Evolutionary conservation across 176 grass and related monocot species (phyloP).

Genomic region (Elaeis guineensis): DNA sequence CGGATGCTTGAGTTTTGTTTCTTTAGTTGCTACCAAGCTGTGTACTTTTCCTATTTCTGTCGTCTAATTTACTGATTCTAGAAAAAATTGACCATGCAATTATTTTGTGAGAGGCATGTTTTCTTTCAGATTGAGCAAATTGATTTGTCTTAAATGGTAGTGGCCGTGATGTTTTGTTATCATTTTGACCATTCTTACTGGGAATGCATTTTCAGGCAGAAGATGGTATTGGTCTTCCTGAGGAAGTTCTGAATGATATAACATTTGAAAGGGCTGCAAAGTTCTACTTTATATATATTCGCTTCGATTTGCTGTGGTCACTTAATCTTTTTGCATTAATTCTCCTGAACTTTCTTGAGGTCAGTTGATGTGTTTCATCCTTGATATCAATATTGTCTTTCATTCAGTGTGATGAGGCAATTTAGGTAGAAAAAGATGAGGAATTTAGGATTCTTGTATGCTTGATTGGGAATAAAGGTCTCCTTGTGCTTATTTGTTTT

Average conservation of each 20-base stretch:
- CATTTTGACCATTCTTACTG: constrained; percentile 16
- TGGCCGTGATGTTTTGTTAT: neutral
- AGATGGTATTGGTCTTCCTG: constrained; percentile 84
- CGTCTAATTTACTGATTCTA: too few relatives aligned
- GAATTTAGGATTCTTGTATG: too few relatives aligned
- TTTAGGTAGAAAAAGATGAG: too few relatives aligned
- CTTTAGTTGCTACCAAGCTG: too few relatives aligned
- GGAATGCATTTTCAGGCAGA: constrained; percentile 51
- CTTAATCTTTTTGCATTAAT: constrained; percentile 88
- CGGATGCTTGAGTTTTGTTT: too few relatives aligned
- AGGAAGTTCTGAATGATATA: constrained; percentile 63
- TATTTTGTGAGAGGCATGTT: constrained; percentile 5
- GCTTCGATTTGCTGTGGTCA: constrained; percentile 81
- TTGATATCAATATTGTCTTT: too few relatives aligned
- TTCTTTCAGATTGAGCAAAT: neutral
- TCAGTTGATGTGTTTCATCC: constrained; percentile 11
- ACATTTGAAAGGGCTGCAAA: constrained; percentile 70
- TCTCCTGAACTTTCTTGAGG: constrained; percentile 90
- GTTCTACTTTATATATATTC: constrained; percentile 78
- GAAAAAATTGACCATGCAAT: neutral
- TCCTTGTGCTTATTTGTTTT: constrained; percentile 17
- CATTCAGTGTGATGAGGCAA: too few relatives aligned
- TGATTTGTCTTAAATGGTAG: neutral
- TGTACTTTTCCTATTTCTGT: too few relatives aligned
- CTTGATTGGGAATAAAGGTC: neutral